Evolutionary conservation across 2,329 filamentous ascomycete species (phyloP).

Genomic region (Lachnellula subtilissima): DNA sequence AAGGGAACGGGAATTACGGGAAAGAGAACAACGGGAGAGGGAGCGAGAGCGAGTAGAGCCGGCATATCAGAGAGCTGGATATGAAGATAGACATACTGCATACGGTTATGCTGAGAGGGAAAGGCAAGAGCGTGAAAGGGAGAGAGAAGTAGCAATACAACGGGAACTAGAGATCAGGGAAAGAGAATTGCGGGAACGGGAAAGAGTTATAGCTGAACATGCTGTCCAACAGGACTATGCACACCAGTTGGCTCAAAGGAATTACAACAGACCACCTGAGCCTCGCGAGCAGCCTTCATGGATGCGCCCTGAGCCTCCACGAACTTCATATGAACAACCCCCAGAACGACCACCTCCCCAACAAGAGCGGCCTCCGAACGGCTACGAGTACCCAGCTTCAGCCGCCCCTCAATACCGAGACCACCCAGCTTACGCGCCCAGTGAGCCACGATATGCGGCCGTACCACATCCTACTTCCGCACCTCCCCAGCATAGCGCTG

Average conservation of each 20-base stretch:
- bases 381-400: slow-evolving; percentile 26
- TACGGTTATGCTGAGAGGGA: slow-evolving; percentile 52
- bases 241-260: slow-evolving; percentile 25
- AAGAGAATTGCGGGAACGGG: slow-evolving; percentile 19
- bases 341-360: slow-evolving; percentile 11
- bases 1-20: no score
- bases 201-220: slow-evolving; percentile 11
- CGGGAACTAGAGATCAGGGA: slow-evolving; percentile 25
- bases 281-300: slow-evolving; percentile 26
- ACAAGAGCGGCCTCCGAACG: slow-evolving; percentile 10
- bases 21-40: no score
- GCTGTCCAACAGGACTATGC: slow-evolving; percentile 19
- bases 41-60: slow-evolving; percentile 31
- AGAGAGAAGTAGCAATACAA: slow-evolving; percentile 11
- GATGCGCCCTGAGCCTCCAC: slow-evolving; percentile 25
- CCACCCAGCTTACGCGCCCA: slow-evolving; percentile 23
- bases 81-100: slow-evolving; percentile 32
- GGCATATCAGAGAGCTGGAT: slow-evolving; percentile 23
- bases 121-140: slow-evolving; percentile 21
- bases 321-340: slow-evolving; percentile 15
- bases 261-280: slow-evolving; percentile 27
- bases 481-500: slow-evolving; percentile 30
- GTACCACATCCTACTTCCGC: slow-evolving; percentile 32
- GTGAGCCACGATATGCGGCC: slow-evolving; percentile 30
- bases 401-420: slow-evolving; percentile 23